Conservation (phyloP, 768 basidiomycete genomes). For the Mycena filopes region DNA sequence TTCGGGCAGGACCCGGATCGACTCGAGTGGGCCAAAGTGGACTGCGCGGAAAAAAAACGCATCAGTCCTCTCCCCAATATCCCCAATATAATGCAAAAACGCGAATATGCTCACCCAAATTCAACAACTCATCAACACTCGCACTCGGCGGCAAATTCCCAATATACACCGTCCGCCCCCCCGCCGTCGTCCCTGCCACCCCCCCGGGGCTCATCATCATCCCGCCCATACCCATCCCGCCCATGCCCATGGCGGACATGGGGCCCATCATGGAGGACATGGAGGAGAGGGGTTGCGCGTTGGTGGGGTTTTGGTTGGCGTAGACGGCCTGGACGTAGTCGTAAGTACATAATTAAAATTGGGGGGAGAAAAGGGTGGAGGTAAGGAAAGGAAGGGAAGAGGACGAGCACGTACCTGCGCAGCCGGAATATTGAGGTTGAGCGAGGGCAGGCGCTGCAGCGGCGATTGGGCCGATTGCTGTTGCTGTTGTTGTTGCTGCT, state of each 20-base stretch:
- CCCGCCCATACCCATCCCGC: not conserved
- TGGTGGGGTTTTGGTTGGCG: too few relatives aligned
- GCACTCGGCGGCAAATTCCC: constrained; percentile 96
- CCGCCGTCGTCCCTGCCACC: constrained; percentile 45
- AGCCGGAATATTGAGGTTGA: constrained; percentile 75
- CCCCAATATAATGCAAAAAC: constrained; percentile 64
- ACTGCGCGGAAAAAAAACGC: too few relatives aligned
- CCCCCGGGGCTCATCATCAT: constrained; percentile 59
- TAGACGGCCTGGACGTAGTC: too few relatives aligned
- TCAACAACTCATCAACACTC: constrained; percentile 97
- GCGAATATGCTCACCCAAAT: constrained; percentile 62
- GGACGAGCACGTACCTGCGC: too few relatives aligned
- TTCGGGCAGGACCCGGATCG: constrained; percentile 93
- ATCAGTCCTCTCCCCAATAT: too few relatives aligned
- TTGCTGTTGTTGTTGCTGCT: not conserved
- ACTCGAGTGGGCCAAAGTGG: constrained; percentile 75
- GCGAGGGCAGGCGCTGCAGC: constrained; percentile 69
- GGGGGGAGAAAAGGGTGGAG: too few relatives aligned
- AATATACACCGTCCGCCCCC: constrained; percentile 95
- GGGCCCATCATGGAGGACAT: too few relatives aligned
- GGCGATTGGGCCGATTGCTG: constrained; percentile 29
- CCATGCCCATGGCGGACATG: too few relatives aligned
- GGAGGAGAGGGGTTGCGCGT: too few relatives aligned
- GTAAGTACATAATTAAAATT: too few relatives aligned
- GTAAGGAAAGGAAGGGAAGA: too few relatives aligned